A percentile compares a stretch with the other conserved stretches of the same genome.
Evolutionary conservation across 148 eudicot species (phyloP).

Genomic region (Vaccinium macrocarpon): DNA sequence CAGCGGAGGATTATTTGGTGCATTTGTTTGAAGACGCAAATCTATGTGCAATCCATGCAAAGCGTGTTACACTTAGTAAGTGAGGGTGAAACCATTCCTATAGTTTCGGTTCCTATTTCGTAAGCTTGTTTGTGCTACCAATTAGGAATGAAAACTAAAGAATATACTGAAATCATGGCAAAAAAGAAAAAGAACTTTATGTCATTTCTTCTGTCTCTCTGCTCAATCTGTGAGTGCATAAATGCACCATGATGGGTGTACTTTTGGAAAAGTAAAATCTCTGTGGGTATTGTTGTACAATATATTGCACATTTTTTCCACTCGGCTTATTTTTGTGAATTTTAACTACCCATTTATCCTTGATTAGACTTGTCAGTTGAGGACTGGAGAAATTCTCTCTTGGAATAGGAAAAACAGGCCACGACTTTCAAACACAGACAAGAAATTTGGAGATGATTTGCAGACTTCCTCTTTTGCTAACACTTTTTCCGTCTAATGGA

Average conservation of each 20-base stretch:
- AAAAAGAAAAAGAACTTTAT: not conserved
- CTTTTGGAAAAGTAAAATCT: too few relatives aligned
- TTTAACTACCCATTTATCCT: not conserved
- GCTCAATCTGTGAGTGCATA: not conserved
- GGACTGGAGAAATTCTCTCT: not conserved
- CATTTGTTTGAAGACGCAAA: slow-evolving; percentile 64
- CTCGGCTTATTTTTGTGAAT: not conserved
- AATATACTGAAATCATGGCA: not conserved
- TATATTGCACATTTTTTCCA: not conserved
- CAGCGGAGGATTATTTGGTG: slow-evolving; percentile 64
- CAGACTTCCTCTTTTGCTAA: not conserved
- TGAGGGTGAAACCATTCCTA: slow-evolving; percentile 9
- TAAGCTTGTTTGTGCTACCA: not conserved
- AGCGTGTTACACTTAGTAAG: slow-evolving; percentile 88
- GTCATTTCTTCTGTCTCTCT: not conserved
- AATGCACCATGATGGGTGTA: not conserved
- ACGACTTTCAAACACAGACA: not conserved
- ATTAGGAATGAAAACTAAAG: not conserved
- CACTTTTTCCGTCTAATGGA: not conserved
- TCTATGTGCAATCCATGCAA: slow-evolving; percentile 83
- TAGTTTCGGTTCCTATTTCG: not conserved
- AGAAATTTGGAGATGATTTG: not conserved
- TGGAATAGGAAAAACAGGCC: not conserved
- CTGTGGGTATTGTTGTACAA: not conserved
- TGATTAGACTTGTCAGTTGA: not conserved